phyloP scores from a whole-genome alignment of 1,284 basidiomycete species.

The Trichosporon inkin region DNA sequence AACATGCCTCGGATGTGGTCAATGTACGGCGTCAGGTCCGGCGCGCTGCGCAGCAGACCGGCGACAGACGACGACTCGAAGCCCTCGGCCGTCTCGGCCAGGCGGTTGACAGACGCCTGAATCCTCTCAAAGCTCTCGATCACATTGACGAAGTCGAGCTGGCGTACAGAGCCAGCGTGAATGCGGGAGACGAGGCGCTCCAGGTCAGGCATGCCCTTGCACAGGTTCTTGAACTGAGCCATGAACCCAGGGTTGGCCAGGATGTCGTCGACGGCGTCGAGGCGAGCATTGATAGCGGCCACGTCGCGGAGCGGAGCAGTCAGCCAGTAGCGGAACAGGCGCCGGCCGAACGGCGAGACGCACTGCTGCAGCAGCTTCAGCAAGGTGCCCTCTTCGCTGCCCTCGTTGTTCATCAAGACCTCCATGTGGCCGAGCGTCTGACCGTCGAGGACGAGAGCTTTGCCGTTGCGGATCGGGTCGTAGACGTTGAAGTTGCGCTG shows the following conservation, averaged over 20 bases:
- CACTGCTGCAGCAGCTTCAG: slow-evolving; percentile 78
- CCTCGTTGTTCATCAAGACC: slow-evolving; percentile 86
- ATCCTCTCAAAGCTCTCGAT: slow-evolving; percentile 75
- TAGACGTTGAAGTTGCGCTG: slow-evolving; percentile 96
- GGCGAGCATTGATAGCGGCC: slow-evolving; percentile 75
- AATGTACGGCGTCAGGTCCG: slow-evolving; percentile 62
- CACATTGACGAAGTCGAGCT: slow-evolving; percentile 79
- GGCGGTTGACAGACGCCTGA: slow-evolving; percentile 61
- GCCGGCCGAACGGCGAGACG: slow-evolving; percentile 69
- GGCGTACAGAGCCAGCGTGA: slow-evolving; percentile 81
- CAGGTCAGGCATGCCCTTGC: slow-evolving; percentile 80
- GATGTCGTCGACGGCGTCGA: slow-evolving; percentile 87
- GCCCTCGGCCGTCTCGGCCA: slow-evolving; percentile 62
- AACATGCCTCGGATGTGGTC: slow-evolving; percentile 72
- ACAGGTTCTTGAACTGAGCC: slow-evolving; percentile 65
- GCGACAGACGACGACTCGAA: slow-evolving; percentile 73
- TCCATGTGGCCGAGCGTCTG: slow-evolving; percentile 91
- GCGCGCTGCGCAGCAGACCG: slow-evolving; percentile 71
- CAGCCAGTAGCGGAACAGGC: slow-evolving; percentile 62
- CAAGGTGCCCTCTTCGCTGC: slow-evolving; percentile 80
- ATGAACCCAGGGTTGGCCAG: slow-evolving; percentile 72
- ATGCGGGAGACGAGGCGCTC: slow-evolving; percentile 90
- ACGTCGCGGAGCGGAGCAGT: slow-evolving; percentile 79
- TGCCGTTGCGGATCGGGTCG: slow-evolving; percentile 82
- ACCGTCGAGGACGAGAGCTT: slow-evolving; percentile 80